Base-by-base conservation (phyloP, 768 basidiomycete species). In the Coprinopsis strossmayeri region DNA sequence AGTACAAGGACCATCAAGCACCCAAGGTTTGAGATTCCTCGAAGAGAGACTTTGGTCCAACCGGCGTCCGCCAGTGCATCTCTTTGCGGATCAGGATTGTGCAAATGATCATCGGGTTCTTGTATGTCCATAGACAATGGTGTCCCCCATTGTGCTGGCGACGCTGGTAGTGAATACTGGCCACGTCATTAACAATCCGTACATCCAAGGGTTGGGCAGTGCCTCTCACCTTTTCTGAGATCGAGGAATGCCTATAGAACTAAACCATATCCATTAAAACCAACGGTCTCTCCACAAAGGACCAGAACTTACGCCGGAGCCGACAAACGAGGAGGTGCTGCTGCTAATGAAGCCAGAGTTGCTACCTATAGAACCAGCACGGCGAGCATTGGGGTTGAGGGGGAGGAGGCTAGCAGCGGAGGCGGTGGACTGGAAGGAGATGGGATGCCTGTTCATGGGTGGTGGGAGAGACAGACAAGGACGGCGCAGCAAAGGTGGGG, bases 21-120 rank as follows among this genome's bases (percentile, higher is more conserved):
- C 1, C 82, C 74, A 2, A 81, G 67, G 55, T 87, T 87, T 5
- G 69, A 69, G 45, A 83, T 54, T 3, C 84, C 85, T 52, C 84
- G 69, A 3, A 57, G 45, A 23, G 83, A 82, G 51, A 77, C 77
- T 46, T 84, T 70, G 41, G 69, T 68, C 7, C 5, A 77, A 73
- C 39, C 59, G 58, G 82, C 78, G n/a, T 68, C 71, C 55, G 67
- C 69, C 28, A 59, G 51, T 32, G 30, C 30, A 32, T 32, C 9
- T 82, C 77, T 10, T 75, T 60, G 66, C 2, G 78, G 74, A 59
- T 81, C 74, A 0, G 81, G 82, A 51, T 74, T 79, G 57, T 83
- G 81, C 0, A 83, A 69, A 40, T 69, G 63, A 55, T 83, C 82
- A 52, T 83, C 81, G 0, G 73, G 65, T 47, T 82, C 81, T 13